A percentile compares a stretch with the other conserved stretches of the same genome.
These are phyloP conservation scores for Bonia amplexicaulis DNA, from an alignment of 176 grass and related monocot species.

Conservation along the genomic window DNA sequence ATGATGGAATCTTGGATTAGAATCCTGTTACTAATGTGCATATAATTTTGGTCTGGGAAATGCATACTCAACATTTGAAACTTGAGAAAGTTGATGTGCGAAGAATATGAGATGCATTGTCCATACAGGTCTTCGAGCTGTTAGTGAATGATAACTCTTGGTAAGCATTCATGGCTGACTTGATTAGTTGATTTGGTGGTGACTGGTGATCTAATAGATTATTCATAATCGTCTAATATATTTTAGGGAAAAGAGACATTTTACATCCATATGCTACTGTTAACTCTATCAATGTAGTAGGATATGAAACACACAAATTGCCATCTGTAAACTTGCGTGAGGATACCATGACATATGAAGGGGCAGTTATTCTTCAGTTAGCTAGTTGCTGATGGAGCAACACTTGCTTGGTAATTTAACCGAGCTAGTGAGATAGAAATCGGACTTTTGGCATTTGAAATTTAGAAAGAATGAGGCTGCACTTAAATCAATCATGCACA, in stretches of 20 bases:
- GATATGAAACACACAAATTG: neutral
- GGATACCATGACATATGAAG: neutral
- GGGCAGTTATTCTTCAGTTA: neutral
- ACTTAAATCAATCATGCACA: neutral
- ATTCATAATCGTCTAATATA: neutral
- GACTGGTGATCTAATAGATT: neutral
- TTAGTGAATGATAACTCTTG: neutral
- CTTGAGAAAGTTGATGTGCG: neutral
- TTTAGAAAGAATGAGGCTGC: neutral
- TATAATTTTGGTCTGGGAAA: neutral
- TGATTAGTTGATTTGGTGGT: neutral
- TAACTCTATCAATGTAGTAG: neutral
- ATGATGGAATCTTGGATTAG: neutral
- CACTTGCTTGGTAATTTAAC: neutral
- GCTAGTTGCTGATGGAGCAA: neutral
- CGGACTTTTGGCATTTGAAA: neutral
- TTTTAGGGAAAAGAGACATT: neutral
- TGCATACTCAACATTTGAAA: neutral
- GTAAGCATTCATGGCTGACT: neutral
- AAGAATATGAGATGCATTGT: neutral
- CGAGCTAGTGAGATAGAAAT: neutral
- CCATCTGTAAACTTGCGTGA: neutral
- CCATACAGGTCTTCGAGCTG: neutral
- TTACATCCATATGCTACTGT: neutral
- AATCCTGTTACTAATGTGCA: neutral